Evolutionary conservation across 164 flowering plant genomes (phyloP), one percentile per base, ranked within the genome.

Genomic region (Litsea cubeba): DNA sequence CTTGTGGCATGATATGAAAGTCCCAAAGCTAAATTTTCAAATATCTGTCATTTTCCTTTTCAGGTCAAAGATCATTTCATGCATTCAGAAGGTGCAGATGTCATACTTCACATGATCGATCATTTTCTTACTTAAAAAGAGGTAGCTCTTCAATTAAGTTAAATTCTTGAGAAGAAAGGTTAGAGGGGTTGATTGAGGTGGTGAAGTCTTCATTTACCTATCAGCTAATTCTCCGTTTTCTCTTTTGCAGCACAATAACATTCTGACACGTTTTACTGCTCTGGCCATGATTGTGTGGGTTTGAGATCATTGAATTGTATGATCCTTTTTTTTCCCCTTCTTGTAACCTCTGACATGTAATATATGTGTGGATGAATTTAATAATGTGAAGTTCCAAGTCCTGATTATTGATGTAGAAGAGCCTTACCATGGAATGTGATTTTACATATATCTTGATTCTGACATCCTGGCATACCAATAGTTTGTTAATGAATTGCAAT

Each of bases 71-170:
- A 93, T 73, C 80, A 81, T 25, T 72, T 50, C 69, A 75, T 82
- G 79, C 96, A 91, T 78, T 79, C 83, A 18, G 98, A 95, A 71
- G 99, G 99, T 46, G 94, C 87, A 69, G 96, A 93, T 83, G 96
- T 93, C 72, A 89, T 95, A 70, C 87, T 75, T 15, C 99, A 95
- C 77, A 91, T 93, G 82, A 91, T 95, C 6, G 98, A 95, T 85
- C 93, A 91, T 83, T 90, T 95, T 76, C 84, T 80, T 73, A 70
- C 82, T 4, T 94, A 84, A 83, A 74, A 74, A 35, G 23, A 63
- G 24, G 26, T 26, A 64, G 35, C 23, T 20, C 23, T 60, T 8
- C 11, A 23, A 18, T 18, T 24, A 60, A 60, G 63, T 60, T 23
- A 11, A 60, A 23, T 23, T 60, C 63, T 60, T 23, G 24, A 60